Base-by-base conservation (phyloP, 805 yeast species). In the Jamesozyma lodderae region DNA sequence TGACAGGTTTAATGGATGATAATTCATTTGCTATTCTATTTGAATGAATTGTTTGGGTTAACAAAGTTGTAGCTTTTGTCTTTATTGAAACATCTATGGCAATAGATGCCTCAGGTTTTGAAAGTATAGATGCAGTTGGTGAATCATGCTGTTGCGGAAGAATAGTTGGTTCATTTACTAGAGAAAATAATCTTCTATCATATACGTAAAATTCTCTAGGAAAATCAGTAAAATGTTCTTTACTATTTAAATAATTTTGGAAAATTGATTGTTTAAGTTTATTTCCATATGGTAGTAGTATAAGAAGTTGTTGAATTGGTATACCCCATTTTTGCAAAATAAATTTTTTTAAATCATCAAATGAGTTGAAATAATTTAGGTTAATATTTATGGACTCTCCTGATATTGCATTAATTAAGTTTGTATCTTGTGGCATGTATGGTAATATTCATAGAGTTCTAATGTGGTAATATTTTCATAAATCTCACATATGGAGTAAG, bases 281-380 rank as follows among this genome's bases (percentile, higher is more conserved):
- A 33, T 74, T 68, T 0, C 88, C 88, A 53, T 72, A 77, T 1
- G 86, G 75, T 2, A 86, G 69, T 27, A 81, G 57, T 11, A 81
- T 60, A 45, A 81, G 66, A 31, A 70, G 47, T 36, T 68, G 66
- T 19, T 57, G 63, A 1, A 46, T 25, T 0, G 72, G 66, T 1
- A 73, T 70, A 31, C 49, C 48, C 55, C 73, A 67, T 28, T 65
- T 59, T 4, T 59, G 53, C 6, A 64, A 41, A 16, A 73, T 63
- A 44, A 62, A 68, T 21, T 52, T 59, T 44, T 65, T 68, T 23
- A 74, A 52, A 17, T 68, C 62, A 29, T 70, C 71, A 35, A 70
- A 45, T 4, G 64, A 56, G 36, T 59, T 57, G 47, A 70, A 71
- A 26, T 55, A 60, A 42, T 59, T 57, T 22, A 68, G 47, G 38